phyloP scores from a whole-genome alignment of 257 asterid species.

The Linaria vulgaris region DNA sequence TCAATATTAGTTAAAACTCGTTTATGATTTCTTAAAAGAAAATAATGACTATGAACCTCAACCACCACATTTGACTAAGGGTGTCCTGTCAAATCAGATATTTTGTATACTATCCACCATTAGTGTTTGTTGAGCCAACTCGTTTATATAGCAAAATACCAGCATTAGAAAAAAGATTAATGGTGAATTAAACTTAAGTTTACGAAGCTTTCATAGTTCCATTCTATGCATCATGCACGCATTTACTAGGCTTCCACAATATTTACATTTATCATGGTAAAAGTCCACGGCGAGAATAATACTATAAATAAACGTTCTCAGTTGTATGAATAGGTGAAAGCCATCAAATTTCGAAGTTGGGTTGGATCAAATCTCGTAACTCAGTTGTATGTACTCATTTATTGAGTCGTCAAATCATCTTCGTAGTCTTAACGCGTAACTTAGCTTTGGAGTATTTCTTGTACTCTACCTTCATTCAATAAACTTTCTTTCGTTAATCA shows the following conservation, averaged over 20 bases:
- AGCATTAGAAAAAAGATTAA: background rate
- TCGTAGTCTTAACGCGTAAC: no score
- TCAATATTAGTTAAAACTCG: no score
- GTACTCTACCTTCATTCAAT: no score
- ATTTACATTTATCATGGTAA: background rate
- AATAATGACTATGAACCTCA: background rate
- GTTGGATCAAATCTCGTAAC: no score
- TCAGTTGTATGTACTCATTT: no score
- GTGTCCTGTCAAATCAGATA: background rate
- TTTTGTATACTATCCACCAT: background rate
- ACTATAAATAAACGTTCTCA: background rate
- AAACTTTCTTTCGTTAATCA: no score
- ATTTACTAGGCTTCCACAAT: background rate
- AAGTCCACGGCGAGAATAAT: background rate
- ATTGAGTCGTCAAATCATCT: no score
- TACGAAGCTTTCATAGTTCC: background rate
- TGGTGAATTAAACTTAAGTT: background rate
- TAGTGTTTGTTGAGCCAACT: background rate
- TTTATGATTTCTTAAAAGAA: no score
- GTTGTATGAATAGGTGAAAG: no score
- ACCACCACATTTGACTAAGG: slow-evolving; percentile 7
- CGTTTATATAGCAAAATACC: background rate
- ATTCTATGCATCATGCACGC: slow-evolving; percentile 1
- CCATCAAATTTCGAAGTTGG: no score
- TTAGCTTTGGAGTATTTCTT: no score